Evolutionary conservation across 2,329 filamentous ascomycete species (phyloP).

Genomic region (Ramichloridium luteum): DNA sequence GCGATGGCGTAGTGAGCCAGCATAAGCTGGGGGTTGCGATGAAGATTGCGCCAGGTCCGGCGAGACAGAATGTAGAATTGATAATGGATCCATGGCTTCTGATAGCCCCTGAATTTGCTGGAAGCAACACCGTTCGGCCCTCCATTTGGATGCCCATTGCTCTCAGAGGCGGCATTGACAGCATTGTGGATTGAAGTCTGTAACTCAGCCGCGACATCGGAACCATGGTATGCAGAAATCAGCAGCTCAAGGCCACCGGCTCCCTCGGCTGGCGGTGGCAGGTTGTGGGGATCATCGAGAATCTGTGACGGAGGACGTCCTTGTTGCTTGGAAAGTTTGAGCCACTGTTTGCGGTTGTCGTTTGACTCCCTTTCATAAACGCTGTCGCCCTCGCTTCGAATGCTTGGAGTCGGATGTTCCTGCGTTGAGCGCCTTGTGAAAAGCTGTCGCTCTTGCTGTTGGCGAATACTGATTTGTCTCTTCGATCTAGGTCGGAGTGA

Average conservation of each 20-base stretch:
- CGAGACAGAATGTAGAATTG: slow-evolving; percentile 85
- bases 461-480: slow-evolving; percentile 67
- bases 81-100: slow-evolving; percentile 61
- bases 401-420: slow-evolving; percentile 30
- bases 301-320: slow-evolving; percentile 42
- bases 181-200: slow-evolving; percentile 67
- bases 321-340: slow-evolving; percentile 43
- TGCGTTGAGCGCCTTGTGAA: slow-evolving; percentile 68
- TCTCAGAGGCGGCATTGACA: slow-evolving; percentile 49
- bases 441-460: slow-evolving; percentile 79
- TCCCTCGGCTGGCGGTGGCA: slow-evolving; percentile 24
- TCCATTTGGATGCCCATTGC: slow-evolving; percentile 47
- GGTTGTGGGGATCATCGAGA: slow-evolving; percentile 37
- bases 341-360: slow-evolving; percentile 45
- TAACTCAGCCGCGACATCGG: slow-evolving; percentile 61
- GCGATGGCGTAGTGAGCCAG: slow-evolving; percentile 96
- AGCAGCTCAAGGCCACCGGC: slow-evolving; percentile 62
- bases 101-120: slow-evolving; percentile 58
- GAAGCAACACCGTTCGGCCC: slow-evolving; percentile 39
- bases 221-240: slow-evolving; percentile 61
- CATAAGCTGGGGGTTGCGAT: slow-evolving; percentile 97
- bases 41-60: slow-evolving; percentile 92
- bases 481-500: slow-evolving; percentile 54
- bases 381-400: slow-evolving; percentile 46
- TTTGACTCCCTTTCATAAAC: slow-evolving; percentile 17